Evolutionary conservation across 192 early-diverging fungal species (phyloP).

Genomic region (Physocladia obscura): DNA sequence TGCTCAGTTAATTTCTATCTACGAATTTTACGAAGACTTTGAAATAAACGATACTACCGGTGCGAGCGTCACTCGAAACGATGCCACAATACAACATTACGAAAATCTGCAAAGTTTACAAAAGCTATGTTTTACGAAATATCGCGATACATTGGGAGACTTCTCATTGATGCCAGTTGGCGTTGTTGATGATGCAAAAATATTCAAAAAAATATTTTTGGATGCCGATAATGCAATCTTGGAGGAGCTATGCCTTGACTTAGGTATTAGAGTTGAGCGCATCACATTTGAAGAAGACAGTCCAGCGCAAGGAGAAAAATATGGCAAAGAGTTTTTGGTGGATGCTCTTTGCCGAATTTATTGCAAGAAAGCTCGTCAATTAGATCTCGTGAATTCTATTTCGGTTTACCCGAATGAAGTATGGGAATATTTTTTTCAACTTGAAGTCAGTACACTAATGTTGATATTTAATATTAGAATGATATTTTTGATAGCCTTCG

Average conservation of each 20-base stretch:
- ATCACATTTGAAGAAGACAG: conserved; percentile 33
- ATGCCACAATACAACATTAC: conserved; percentile 66
- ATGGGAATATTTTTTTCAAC: too few relatives aligned
- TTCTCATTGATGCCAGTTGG: conserved; percentile 74
- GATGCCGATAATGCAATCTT: conserved; percentile 49
- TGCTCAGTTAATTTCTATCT: conserved; percentile 65
- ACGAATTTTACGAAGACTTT: conserved; percentile 74
- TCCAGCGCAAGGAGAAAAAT: conserved; percentile 1
- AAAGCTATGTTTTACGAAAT: conserved; percentile 71
- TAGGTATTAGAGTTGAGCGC: conserved; percentile 63
- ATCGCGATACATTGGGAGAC: conserved; percentile 62
- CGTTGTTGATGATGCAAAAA: conserved; percentile 57
- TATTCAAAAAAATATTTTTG: conserved; percentile 55
- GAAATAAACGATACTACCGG: conserved; percentile 84
- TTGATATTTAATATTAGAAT: conserved; percentile 38
- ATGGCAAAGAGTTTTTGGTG: conserved; percentile 52
- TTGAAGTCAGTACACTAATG: conserved; percentile 3
- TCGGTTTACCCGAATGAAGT: conserved; percentile 80
- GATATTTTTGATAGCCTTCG: conserved; percentile 71
- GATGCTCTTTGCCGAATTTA: conserved; percentile 56
- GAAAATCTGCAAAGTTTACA: conserved; percentile 68
- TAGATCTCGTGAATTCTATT: conserved; percentile 65
- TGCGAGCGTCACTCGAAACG: conserved; percentile 61
- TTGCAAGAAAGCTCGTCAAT: conserved; percentile 64
- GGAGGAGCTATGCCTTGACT: conserved; percentile 50